Conservation (phyloP, 1,139 yeast genomes). For the Debaryomyces singareniensis region DNA sequence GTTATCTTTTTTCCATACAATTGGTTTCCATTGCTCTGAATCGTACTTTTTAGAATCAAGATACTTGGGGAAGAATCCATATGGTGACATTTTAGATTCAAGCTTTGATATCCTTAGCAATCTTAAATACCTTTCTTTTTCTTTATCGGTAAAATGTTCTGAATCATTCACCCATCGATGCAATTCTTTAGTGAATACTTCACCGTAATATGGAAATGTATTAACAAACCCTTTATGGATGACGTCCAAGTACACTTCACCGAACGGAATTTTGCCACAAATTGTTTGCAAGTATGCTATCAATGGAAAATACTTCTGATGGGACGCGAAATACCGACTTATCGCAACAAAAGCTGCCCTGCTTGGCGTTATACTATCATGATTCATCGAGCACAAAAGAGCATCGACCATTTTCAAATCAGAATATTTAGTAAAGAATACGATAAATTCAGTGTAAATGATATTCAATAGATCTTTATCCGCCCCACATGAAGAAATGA, state of each 20-base stretch:
- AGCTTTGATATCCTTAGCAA: slow-evolving; percentile 16
- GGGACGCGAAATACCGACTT: slow-evolving; percentile 16
- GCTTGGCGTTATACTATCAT: slow-evolving; percentile 14
- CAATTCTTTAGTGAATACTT: slow-evolving; percentile 17
- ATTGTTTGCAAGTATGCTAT: slow-evolving; percentile 17
- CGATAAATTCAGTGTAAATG: slow-evolving; percentile 10
- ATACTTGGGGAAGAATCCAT: slow-evolving; percentile 13
- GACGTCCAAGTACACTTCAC: slow-evolving; percentile 16
- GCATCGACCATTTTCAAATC: slow-evolving; percentile 19
- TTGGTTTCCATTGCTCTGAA: slow-evolving; percentile 15
- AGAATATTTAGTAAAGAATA: slow-evolving; percentile 11
- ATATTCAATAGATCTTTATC: slow-evolving; percentile 5
- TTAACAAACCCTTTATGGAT: slow-evolving; percentile 25
- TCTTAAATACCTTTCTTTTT: slow-evolving; percentile 7
- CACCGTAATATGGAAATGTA: slow-evolving; percentile 29
- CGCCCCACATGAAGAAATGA: slow-evolving; percentile 10
- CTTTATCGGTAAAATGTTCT: slow-evolving; percentile 4
- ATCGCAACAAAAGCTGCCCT: slow-evolving; percentile 15
- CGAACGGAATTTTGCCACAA: slow-evolving; percentile 12
- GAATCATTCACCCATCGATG: slow-evolving; percentile 17
- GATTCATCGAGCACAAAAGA: slow-evolving; percentile 19
- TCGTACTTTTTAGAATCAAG: slow-evolving; percentile 12
- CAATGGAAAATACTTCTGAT: slow-evolving; percentile 22
- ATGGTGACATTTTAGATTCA: slow-evolving; percentile 28
- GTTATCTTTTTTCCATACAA: slow-evolving; percentile 12